Conservation (phyloP, 805 yeast species). For the Cyberlindnera misumaiensis region DNA sequence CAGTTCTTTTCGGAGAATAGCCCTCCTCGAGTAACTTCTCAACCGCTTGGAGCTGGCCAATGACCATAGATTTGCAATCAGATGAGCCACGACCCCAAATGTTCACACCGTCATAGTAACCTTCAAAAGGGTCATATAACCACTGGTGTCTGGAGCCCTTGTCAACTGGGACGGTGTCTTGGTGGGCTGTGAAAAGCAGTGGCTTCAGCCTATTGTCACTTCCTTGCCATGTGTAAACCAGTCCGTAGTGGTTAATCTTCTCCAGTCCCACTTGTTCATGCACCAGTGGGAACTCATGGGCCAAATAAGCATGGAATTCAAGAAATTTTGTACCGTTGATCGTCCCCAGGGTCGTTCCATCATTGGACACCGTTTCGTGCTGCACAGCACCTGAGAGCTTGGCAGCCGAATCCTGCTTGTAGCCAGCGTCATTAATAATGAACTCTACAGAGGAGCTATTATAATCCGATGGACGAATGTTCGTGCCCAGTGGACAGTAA, state of each 20-base stretch:
- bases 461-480: conserved; percentile 8
- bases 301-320: conserved; percentile 47
- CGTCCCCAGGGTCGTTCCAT: conserved; percentile 27
- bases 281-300: conserved; percentile 46
- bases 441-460: conserved; percentile 23
- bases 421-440: conserved; percentile 29
- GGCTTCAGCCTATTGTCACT: conserved; percentile 47
- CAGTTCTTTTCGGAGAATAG: conserved; percentile 48
- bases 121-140: conserved; percentile 60
- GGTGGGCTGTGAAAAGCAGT: conserved; percentile 63
- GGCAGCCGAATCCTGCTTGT: conserved; percentile 30
- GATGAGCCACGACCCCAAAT: conserved; percentile 71
- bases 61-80: conserved; percentile 66
- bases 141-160: conserved; percentile 48
- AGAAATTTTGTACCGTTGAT: conserved; percentile 17
- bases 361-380: conserved; percentile 36
- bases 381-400: conserved; percentile 44
- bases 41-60: conserved; percentile 55
- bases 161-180: conserved; percentile 76
- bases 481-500: conserved; percentile 1
- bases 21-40: conserved; percentile 41
- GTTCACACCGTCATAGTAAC: conserved; percentile 53
- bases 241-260: conserved; percentile 52
- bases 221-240: conserved; percentile 62
- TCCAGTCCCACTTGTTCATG: conserved; percentile 41